Percentiles rank a stretch among this genome's conserved stretches.
These are phyloP conservation scores for Domatiomyces globalis DNA, from an alignment of 2,329 filamentous ascomycete genomes.

Conservation along the genomic window DNA sequence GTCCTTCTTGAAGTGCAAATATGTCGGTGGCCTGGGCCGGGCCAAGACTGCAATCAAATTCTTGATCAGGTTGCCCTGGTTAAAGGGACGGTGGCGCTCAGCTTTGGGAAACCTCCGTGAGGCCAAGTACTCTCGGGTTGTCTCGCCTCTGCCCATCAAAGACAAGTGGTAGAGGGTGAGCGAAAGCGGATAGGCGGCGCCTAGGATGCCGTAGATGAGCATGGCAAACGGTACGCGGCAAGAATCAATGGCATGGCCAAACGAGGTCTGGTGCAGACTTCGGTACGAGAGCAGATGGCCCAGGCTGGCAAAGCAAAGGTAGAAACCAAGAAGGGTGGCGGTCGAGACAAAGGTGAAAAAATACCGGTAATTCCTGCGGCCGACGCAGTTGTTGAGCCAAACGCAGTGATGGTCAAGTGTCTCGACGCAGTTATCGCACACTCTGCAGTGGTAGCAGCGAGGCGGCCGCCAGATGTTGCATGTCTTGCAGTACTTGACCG, in stretches of 20 bases:
- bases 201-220: constrained; percentile 66
- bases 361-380: constrained; percentile 91
- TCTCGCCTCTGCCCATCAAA: constrained; percentile 80
- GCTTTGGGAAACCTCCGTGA: constrained; percentile 88
- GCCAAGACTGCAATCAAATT: constrained; percentile 75
- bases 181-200: constrained; percentile 65
- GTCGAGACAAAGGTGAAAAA: constrained; percentile 85
- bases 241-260: constrained; percentile 51
- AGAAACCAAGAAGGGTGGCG: constrained; percentile 61
- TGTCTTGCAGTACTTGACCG: constrained; percentile 94
- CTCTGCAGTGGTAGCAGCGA: constrained; percentile 85
- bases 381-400: constrained; percentile 97
- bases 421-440: constrained; percentile 95
- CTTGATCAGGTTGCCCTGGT: constrained; percentile 55
- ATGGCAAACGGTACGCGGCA: constrained; percentile 77
- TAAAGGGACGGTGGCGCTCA: constrained; percentile 83
- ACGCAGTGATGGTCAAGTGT: constrained; percentile 97
- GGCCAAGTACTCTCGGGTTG: constrained; percentile 89
- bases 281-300: constrained; percentile 65
- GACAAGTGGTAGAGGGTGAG: constrained; percentile 83
- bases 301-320: constrained; percentile 63
- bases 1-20: constrained; percentile 67
- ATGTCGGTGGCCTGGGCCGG: constrained; percentile 73
- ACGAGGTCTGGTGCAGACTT: constrained; percentile 48
- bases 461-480: constrained; percentile 96